phyloP scores from a whole-genome alignment of 2,329 filamentous ascomycete species.

The Colletotrichum sp. region DNA sequence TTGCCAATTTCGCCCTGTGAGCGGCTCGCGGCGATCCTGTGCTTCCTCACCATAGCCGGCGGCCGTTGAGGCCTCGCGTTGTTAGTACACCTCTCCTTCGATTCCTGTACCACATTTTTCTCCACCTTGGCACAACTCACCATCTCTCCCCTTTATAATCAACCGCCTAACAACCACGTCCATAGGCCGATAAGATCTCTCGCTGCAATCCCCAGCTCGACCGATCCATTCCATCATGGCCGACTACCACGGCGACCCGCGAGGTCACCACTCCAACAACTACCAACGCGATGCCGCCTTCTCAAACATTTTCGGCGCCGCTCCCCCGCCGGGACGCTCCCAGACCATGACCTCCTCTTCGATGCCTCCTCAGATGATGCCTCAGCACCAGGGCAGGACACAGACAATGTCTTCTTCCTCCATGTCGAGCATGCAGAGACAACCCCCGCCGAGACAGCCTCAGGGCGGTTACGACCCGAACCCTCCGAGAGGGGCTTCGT shows the following conservation, averaged over 20 bases:
- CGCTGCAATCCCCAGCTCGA: constrained; percentile 35
- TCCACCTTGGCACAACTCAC: constrained; percentile 21
- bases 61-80: constrained; percentile 26
- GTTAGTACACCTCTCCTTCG: constrained; percentile 15
- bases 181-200: constrained; percentile 13
- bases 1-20: constrained; percentile 6
- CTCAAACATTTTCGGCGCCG: constrained; percentile 91
- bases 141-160: constrained; percentile 19
- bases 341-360: constrained; percentile 93
- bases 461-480: constrained; percentile 39
- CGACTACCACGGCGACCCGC: constrained; percentile 59
- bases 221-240: constrained; percentile 49
- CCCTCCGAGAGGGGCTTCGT: constrained; percentile 43
- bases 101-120: constrained; percentile 23
- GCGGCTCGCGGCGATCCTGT: constrained; percentile 11
- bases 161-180: constrained; percentile 2
- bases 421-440: constrained; percentile 61
- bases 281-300: constrained; percentile 92
- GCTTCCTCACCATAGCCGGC: constrained; percentile 20
- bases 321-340: constrained; percentile 85
- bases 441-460: constrained; percentile 64
- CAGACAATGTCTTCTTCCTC: constrained; percentile 73
- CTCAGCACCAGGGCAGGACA: constrained; percentile 66
- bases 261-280: constrained; percentile 55
- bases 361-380: constrained; percentile 55